A percentile compares a stretch with the other conserved stretches of the same genome.
These are phyloP conservation scores for Monosporascus sp. DNA, from an alignment of 2,329 filamentous ascomycete species.

Conservation along the genomic window DNA sequence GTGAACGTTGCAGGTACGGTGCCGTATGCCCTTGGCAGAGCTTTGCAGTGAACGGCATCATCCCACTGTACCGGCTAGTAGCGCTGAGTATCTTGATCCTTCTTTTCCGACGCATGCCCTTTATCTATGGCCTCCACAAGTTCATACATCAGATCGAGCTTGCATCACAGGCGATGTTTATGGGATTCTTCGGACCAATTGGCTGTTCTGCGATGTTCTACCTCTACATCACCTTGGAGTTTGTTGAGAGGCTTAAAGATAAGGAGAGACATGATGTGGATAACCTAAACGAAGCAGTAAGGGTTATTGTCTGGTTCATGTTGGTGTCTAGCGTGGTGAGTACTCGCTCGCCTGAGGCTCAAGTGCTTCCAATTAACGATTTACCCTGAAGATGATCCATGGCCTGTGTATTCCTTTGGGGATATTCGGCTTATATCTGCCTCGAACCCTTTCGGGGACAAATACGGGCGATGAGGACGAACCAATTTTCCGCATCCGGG, in stretches of 20 bases:
- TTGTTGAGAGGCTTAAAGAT: constrained; percentile 55
- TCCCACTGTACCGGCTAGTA: constrained; percentile 69
- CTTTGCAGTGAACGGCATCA: constrained; percentile 62
- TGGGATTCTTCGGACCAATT: constrained; percentile 90
- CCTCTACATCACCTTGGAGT: constrained; percentile 74
- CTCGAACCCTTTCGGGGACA: too few relatives aligned
- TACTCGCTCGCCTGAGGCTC: constrained; percentile 10
- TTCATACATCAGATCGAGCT: constrained; percentile 76
- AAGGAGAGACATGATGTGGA: constrained; percentile 59
- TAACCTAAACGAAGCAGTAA: constrained; percentile 59
- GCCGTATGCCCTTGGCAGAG: constrained; percentile 75
- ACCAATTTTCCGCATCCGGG: too few relatives aligned
- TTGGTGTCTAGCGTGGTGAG: constrained; percentile 76
- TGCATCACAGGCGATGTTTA: constrained; percentile 70
- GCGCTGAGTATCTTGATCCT: constrained; percentile 71
- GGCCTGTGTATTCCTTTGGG: constrained; percentile 75
- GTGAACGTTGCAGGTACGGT: constrained; percentile 46
- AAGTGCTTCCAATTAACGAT: constrained; percentile 6
- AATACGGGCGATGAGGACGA: too few relatives aligned
- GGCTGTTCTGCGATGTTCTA: constrained; percentile 90
- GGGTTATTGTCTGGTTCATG: constrained; percentile 80
- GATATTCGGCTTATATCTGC: constrained; percentile 57
- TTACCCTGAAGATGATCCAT: constrained; percentile 59
- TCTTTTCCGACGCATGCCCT: constrained; percentile 70
- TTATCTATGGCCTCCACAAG: constrained; percentile 68